These are phyloP conservation scores for Termitomyces titanicus DNA, from an alignment of 768 basidiomycete genomes.

Conservation along the genomic window DNA sequence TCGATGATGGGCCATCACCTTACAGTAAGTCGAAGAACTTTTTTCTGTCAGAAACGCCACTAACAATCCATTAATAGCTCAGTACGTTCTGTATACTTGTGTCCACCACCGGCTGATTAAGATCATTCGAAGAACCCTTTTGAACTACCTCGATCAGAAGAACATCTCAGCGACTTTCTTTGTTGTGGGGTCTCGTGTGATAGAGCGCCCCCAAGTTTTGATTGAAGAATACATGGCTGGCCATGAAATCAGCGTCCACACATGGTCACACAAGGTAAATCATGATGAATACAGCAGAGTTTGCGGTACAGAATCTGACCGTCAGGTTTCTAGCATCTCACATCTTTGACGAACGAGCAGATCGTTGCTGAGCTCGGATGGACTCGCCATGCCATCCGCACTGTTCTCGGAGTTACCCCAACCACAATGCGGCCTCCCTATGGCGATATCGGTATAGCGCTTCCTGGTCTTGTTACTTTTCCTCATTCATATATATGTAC, in stretches of 20 bases:
- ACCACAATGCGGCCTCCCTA: conserved; percentile 78
- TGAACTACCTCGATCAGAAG: conserved; percentile 66
- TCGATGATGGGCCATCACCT: conserved; percentile 84
- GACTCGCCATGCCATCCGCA: conserved; percentile 83
- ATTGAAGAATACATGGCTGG: conserved; percentile 78
- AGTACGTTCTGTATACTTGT: conserved; percentile 13
- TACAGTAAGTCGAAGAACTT: conserved; percentile 56
- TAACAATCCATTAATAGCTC: conserved; percentile 16
- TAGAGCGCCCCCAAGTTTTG: conserved; percentile 73
- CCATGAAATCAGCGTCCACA: conserved; percentile 82
- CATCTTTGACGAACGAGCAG: conserved; percentile 72
- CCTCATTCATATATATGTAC: neutral
- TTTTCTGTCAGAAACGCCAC: neutral
- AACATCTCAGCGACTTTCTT: conserved; percentile 84
- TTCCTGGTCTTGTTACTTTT: neutral
- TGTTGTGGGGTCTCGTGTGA: conserved; percentile 80
- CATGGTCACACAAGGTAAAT: conserved; percentile 81
- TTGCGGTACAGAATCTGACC: conserved; percentile 1
- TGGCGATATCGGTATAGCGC: conserved; percentile 64
- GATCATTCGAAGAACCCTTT: conserved; percentile 45
- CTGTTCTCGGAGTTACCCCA: conserved; percentile 71
- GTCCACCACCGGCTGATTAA: neutral
- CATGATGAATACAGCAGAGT: neutral
- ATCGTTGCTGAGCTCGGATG: conserved; percentile 93
- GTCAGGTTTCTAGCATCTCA: conserved; percentile 45